Evolutionary conservation across 805 yeast genomes (phyloP).

Genomic region (Nakazawaea ernobii): DNA sequence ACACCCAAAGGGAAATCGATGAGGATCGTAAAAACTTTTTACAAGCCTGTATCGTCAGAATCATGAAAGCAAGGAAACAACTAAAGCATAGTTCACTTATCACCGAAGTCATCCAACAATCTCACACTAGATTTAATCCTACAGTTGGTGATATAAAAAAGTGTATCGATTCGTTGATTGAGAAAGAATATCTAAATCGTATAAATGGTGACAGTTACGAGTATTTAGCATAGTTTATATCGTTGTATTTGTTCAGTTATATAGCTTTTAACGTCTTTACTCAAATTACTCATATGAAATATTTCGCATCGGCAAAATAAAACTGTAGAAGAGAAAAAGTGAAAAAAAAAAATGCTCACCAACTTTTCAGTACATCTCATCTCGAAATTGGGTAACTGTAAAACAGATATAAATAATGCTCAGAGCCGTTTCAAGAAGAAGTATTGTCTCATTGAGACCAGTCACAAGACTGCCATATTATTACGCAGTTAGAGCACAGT

Average conservation of each 20-base stretch:
- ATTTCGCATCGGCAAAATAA: neutral
- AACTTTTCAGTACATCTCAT: neutral
- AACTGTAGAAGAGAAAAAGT: neutral
- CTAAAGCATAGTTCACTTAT: slow-evolving; percentile 75
- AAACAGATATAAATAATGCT: neutral
- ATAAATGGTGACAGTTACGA: slow-evolving; percentile 68
- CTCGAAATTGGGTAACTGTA: no score
- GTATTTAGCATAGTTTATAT: slow-evolving; percentile 56
- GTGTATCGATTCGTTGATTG: slow-evolving; percentile 80
- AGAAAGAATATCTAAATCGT: slow-evolving; percentile 79
- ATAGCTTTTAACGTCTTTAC: neutral
- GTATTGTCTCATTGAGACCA: neutral
- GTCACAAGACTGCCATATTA: neutral
- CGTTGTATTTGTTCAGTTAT: neutral
- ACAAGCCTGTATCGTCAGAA: slow-evolving; percentile 91
- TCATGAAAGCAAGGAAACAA: slow-evolving; percentile 89
- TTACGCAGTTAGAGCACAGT: slow-evolving; percentile 1
- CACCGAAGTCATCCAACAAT: slow-evolving; percentile 83
- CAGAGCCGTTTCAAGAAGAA: neutral
- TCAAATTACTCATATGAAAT: neutral
- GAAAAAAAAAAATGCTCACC: neutral
- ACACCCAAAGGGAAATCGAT: slow-evolving; percentile 73
- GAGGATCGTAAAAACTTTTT: slow-evolving; percentile 67
- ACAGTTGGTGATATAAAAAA: slow-evolving; percentile 80
- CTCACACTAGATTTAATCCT: slow-evolving; percentile 75